A percentile compares a stretch with the other conserved stretches of the same genome.
phyloP scores from a whole-genome alignment of 208 protist species.

The Willaertia magna region DNA sequence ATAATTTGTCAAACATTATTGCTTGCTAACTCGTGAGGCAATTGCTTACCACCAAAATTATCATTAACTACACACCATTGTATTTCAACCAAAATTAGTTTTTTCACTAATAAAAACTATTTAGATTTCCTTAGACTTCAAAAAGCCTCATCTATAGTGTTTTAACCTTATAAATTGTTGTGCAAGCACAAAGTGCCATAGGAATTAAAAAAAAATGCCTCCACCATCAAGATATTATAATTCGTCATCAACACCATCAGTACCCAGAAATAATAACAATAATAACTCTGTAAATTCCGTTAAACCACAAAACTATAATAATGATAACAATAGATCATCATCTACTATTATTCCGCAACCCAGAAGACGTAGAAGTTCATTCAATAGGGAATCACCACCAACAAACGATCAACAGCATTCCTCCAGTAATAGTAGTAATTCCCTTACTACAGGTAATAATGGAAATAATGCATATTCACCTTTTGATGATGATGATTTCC shows the following conservation, averaged over 20 bases:
- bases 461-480: not conserved
- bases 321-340: not conserved
- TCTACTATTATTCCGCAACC: not conserved
- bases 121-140: too few species aligned
- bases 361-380: not conserved
- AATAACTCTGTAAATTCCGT: too few species aligned
- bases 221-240: not conserved
- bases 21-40: too few species aligned
- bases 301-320: not conserved
- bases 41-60: too few species aligned
- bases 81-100: too few species aligned
- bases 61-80: too few species aligned
- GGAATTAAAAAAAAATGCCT: not conserved
- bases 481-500: not conserved
- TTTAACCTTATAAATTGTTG: too few species aligned
- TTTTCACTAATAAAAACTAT: too few species aligned
- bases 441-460: not conserved
- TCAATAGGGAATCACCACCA: not conserved
- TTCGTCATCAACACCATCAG: not conserved
- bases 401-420: not conserved
- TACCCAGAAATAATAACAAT: not conserved
- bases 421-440: not conserved
- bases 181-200: too few species aligned
- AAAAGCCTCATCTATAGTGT: too few species aligned
- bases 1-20: too few species aligned